A percentile compares a stretch with the other conserved stretches of the same genome.
Evolutionary conservation across 108 stramenopile species (phyloP).

Genomic region (Nannochloropsis oceanica): DNA sequence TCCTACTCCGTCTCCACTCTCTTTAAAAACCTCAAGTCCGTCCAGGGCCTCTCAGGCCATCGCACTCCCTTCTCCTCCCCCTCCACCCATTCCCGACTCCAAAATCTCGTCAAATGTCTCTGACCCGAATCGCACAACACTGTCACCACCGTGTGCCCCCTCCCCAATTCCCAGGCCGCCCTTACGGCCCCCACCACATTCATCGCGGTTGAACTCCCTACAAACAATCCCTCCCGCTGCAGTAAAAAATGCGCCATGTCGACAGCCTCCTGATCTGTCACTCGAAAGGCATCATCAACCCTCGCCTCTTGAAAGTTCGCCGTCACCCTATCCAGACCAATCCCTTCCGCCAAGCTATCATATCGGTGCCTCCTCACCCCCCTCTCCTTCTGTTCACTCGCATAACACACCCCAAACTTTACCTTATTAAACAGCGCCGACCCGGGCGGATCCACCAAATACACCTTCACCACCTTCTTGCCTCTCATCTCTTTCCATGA

Average conservation of each 20-base stretch:
- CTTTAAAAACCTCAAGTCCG: not conserved
- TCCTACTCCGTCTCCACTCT: not conserved
- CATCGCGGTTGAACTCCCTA: slow-evolving; percentile 88
- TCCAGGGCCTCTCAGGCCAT: not conserved
- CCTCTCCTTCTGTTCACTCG: slow-evolving; percentile 62
- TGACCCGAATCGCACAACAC: slow-evolving; percentile 71
- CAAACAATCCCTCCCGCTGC: slow-evolving; percentile 69
- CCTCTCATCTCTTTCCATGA: slow-evolving; percentile 48
- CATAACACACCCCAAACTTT: slow-evolving; percentile 73
- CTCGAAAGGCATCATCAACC: slow-evolving; percentile 9
- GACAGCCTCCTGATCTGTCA: slow-evolving; percentile 61
- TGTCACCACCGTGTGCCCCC: slow-evolving; percentile 57
- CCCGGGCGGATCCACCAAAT: slow-evolving; percentile 82
- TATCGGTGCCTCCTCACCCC: slow-evolving; percentile 67
- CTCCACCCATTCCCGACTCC: slow-evolving; percentile 56
- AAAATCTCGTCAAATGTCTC: slow-evolving; percentile 64
- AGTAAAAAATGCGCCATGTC: slow-evolving; percentile 84
- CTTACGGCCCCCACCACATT: slow-evolving; percentile 72
- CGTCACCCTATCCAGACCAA: slow-evolving; percentile 84
- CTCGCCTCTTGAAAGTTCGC: slow-evolving; percentile 54
- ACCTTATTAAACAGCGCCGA: slow-evolving; percentile 68
- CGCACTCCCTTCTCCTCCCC: slow-evolving; percentile 43
- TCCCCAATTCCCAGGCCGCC: slow-evolving; percentile 42
- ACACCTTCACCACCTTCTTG: slow-evolving; percentile 26
- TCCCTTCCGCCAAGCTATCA: slow-evolving; percentile 86